Percentiles rank a stretch among this genome's conserved stretches.
Conservation (phyloP, 495 filamentous ascomycete species). For the Tuber indicum region DNA sequence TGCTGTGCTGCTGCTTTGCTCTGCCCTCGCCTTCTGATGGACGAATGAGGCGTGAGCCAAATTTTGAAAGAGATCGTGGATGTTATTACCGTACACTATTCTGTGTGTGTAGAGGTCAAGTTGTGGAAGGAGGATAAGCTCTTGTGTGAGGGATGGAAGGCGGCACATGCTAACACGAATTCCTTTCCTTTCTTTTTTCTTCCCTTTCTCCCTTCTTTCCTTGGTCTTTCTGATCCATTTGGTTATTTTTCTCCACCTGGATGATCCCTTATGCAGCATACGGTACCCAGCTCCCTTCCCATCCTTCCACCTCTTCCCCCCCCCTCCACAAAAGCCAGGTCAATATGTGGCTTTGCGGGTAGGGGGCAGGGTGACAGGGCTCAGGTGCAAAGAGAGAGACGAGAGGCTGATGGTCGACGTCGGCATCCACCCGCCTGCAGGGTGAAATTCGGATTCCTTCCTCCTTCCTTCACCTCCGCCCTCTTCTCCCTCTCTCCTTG, state of each 20-base stretch:
- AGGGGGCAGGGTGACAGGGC: background rate
- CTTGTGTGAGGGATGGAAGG: background rate
- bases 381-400: background rate
- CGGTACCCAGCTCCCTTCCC: background rate
- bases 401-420: background rate
- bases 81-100: background rate
- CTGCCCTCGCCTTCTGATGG: slow-evolving; percentile 3
- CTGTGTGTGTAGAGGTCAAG: background rate
- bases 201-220: background rate
- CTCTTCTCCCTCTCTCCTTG: slow-evolving; percentile 6
- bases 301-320: background rate
- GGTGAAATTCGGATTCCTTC: background rate
- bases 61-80: slow-evolving; percentile 1
- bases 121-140: background rate
- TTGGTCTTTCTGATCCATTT: background rate
- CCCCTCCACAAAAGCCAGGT: background rate
- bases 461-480: slow-evolving; percentile 8
- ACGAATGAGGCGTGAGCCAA: slow-evolving; percentile 1
- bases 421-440: background rate
- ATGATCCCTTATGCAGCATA: background rate
- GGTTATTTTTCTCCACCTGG: background rate
- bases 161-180: background rate
- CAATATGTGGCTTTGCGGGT: slow-evolving; percentile 1
- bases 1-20: background rate
- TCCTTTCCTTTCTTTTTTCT: background rate